Evolutionary conservation across 2,329 filamentous ascomycete genomes (phyloP), one percentile per base, ranked within the genome.

Genomic region (Microsporum canis): DNA sequence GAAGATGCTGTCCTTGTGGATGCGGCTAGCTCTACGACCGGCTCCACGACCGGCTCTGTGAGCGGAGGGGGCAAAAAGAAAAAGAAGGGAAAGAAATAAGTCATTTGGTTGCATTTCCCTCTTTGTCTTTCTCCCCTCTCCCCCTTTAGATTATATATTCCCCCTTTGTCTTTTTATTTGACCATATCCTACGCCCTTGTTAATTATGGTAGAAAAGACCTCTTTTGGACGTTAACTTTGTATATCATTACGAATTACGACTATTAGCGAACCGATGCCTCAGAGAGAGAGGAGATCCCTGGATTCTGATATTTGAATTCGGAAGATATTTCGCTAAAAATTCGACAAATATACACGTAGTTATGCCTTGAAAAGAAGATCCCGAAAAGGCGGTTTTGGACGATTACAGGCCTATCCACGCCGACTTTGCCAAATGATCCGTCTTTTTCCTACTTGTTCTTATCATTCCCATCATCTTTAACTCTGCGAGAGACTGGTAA

Each of bases 381-480:
- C 17, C 17, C 17, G 17, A 23, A 23, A 23, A 23, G 17, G 17
- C 17, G 17, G 17, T 1, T 23, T 23, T 23, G 17, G 17, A 23
- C 17, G 17, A 23, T 64, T 60, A 69, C 49, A 69, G 61, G 7
- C 92, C 94, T 71, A 88, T 91, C 84, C 86, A 89, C 58, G 80
- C 77, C 39, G 91, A 80, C 78, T 96, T 97, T 43, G 89, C 86
- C 66, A 97, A 78, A 75, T 97, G 92, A 71, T 97, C 94, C 29
- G 86, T 84, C 79, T 95, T 96, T 79, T 91, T 96, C 75, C 87
- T 88, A 70, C 88, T 97, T 63, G 82, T 81, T 77, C 94, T 96
- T 63, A 97, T 82, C 75, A 96, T 87, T 5, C 94, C 94, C 68
- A 99, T 79, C 60, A 86, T 83, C 72, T 86, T 87, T 71, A 99